Evolutionary conservation across 768 basidiomycete genomes (phyloP), one percentile per base, ranked within the genome.

Genomic region (Amanita thiersii): DNA sequence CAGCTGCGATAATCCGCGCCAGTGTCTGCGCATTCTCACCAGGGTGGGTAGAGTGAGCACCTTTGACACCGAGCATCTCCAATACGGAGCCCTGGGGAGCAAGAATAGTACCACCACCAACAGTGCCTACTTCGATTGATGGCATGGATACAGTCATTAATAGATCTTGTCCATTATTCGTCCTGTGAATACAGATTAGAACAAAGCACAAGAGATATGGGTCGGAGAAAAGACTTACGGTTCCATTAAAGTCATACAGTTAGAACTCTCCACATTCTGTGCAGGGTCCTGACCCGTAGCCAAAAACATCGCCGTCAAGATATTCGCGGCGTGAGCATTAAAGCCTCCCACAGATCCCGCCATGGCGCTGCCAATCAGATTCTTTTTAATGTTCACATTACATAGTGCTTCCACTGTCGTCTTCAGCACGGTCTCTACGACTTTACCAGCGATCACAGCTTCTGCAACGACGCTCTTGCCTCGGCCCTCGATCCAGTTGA

Each of bases 401-500:
- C 87, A 89, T 48, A 98, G 59, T 40, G 81, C 81, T 53, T 75
- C 79, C 12, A 98, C 91, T 6, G 86, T 96, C 34, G 96, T 98
- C 80, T 98, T 99, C 53, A 99, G 64, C 50, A 99, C 91, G 26
- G 65, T 73, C 73, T 81, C 82, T 44, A 99, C 92, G 25, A 92
- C 68, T 49, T 79, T 78, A 0, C 93, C 93, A 0, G 94, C 87
- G 23, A 99, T 65, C 36, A 98, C 73, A 2, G 93, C 92, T 65
- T 99, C 94, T 0, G 91, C 94, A 37, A 98, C 93, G 14, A 99
- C 86, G 40, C 87, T 87, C 83, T 99, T 99, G 18, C 96, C 96
- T 30, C 96, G 73, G 1, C 96, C 96, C 64, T 98, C 94, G 48
- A 98, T 98, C 96, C 96, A 99, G 65, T 98, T 99, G 64, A 99